Evolutionary conservation across 805 yeast species (phyloP), one percentile per base, ranked within the genome.

Genomic region (Ogataea methylovora): DNA sequence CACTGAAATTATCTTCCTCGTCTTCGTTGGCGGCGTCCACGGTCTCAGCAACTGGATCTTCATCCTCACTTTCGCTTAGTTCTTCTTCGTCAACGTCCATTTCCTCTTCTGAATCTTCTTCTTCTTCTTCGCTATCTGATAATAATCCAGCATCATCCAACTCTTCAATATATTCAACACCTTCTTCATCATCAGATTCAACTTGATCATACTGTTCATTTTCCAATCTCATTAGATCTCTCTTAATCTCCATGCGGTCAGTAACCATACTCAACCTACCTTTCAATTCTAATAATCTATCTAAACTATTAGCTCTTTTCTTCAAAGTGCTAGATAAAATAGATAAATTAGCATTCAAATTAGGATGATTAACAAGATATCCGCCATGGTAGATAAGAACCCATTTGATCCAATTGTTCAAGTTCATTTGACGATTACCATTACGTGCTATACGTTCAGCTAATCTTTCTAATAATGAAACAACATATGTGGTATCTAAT

Each of bases 161-260:
- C 45, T 79, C 88, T 56, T 81, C 90, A 17, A 75, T 62, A 47
- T 79, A 80, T 45, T 81, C 88, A n/a, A 80, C 81, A 33, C 69
- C 78, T 33, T 65, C 56, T 38, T 69, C 74, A 31, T 47, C 48
- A 5, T 52, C 61, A 4, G 47, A 54, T 8, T 54, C 56, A n/a
- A 45, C 52, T 8, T 43, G 45, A 4, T 46, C 54, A 15, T 45
- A 54, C 13, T 54, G 49, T n/a, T 47, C 51, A n/a, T 25, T 40
- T 9, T 43, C 40, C 27, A 21, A 24, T 13, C 15, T 41, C 30
- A 60, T 40, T 23, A 69, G 54, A 40, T 68, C 70, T 30, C 56
- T 52, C 39, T 61, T 65, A 42, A 67, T 52, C 27, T 61, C 66
- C 27, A 60, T 49, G 37, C 64, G 65, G 31, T 69, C 68, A 29